Conservation (phyloP, 2,329 filamentous ascomycete genomes). For the Berkeleyomyces rouxiae region DNA sequence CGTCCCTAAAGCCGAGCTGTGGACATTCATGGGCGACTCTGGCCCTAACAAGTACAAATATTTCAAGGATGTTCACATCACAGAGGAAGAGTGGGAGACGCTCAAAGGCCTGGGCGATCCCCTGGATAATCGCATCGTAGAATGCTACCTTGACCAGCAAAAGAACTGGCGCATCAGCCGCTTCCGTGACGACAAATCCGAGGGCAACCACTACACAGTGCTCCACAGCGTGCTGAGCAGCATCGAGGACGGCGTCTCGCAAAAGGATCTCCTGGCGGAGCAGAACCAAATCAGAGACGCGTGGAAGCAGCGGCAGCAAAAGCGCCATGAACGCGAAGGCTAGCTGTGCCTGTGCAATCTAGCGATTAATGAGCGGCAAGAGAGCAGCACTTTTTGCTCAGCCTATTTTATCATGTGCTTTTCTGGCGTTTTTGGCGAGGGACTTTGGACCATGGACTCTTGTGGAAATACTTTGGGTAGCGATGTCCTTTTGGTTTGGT, state of each 20-base stretch:
- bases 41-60: constrained; percentile 38
- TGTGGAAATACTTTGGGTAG: not conserved
- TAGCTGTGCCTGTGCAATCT: not conserved
- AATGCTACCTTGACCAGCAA: constrained; percentile 66
- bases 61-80: constrained; percentile 53
- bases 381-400: not conserved
- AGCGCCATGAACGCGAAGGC: constrained; percentile 10
- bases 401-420: not conserved
- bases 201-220: constrained; percentile 76
- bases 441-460: not conserved
- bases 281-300: constrained; percentile 57
- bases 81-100: constrained; percentile 64
- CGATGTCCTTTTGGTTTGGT: not conserved
- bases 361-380: constrained; percentile 10
- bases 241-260: constrained; percentile 69
- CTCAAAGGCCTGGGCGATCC: constrained; percentile 59
- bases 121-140: constrained; percentile 74
- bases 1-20: constrained; percentile 56
- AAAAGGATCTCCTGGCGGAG: constrained; percentile 59
- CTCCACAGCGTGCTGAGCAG: constrained; percentile 78
- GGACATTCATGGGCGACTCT: constrained; percentile 40
- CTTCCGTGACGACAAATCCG: constrained; percentile 81
- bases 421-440: not conserved
- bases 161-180: constrained; percentile 73
- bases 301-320: constrained; percentile 50